Conservation (phyloP, 805 yeast genomes). For the Cyberlindnera amylophila region DNA sequence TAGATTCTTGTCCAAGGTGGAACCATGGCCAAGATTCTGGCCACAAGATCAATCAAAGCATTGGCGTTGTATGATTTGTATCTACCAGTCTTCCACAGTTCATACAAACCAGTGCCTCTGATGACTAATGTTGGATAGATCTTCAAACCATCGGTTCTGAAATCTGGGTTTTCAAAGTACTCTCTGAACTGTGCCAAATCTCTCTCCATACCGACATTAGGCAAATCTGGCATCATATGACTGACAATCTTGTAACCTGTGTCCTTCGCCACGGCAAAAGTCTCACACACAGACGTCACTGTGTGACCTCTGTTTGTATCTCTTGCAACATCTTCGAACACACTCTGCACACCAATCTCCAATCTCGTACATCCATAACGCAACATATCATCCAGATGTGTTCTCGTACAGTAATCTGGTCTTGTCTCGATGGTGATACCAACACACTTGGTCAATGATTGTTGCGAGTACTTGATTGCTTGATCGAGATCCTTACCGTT, state of each 20-base stretch:
- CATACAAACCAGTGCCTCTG: slow-evolving; percentile 95
- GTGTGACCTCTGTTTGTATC: slow-evolving; percentile 98
- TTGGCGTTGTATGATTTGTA: slow-evolving; percentile 94
- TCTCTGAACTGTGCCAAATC: slow-evolving; percentile 94
- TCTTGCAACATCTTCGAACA: slow-evolving; percentile 96
- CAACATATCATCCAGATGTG: slow-evolving; percentile 93
- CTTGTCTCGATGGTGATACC: slow-evolving; percentile 98
- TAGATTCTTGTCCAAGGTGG: slow-evolving; percentile 99
- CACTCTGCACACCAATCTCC: slow-evolving; percentile 96
- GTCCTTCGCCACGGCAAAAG: slow-evolving; percentile 94
- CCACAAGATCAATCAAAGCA: slow-evolving; percentile 90
- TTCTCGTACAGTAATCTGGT: slow-evolving; percentile 96
- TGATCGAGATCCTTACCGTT: slow-evolving; percentile 86
- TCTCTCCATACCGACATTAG: slow-evolving; percentile 98
- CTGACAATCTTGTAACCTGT: slow-evolving; percentile 97
- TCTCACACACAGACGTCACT: slow-evolving; percentile 91
- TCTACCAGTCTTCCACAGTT: slow-evolving; percentile 93
- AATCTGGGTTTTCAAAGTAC: slow-evolving; percentile 94
- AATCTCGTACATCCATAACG: slow-evolving; percentile 94
- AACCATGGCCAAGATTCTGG: slow-evolving; percentile 90
- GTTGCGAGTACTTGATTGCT: slow-evolving; percentile 87
- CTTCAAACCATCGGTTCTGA: slow-evolving; percentile 95
- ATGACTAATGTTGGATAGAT: slow-evolving; percentile 94
- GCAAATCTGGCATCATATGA: slow-evolving; percentile 99
- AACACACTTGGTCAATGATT: slow-evolving; percentile 92